Base-by-base conservation (phyloP, 2,329 filamentous ascomycete genomes). In the Chaetomiaceae sp. region DNA sequence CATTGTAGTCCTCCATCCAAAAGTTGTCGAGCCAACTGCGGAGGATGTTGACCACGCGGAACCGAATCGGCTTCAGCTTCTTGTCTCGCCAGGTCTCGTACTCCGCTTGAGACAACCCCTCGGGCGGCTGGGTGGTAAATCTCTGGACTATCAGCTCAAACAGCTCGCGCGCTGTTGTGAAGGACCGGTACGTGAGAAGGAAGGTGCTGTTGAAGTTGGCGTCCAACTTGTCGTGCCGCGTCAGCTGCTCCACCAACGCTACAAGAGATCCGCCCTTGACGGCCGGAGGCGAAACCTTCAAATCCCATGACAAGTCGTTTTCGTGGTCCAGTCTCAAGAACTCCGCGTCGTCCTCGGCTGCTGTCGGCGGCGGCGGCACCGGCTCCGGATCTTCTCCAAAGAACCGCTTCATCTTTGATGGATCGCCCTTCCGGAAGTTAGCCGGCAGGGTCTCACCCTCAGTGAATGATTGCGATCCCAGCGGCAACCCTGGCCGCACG, bases 1-100 rank as follows among this genome's bases (percentile, higher is more conserved):
- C 88, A 65, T 85, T 91, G 58, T 87, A 85, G 45, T 91, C 88
- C 68, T 99, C 94, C 91, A 97, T 96, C 94, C 94, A 99, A 70
- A 94, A 97, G 63, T 88, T 91, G 67, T 97, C 94, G 62, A 99
- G 94, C 94, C 94, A 99, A 71, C 84, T 95, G 78, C 97, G 97
- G 44, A 99, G 75, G 59, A 96, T 97, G 66, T 97, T 99, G 60
- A 99, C 91, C 2, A 99, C 91, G 38, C 94, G 85, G 74, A 99
- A 95, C 33, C 94, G 83, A 57, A 97, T 96, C 5, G 90, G 88
- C 67, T 95, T 96, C 69, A 97, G 94, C 73, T 99, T 99, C 67
- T 86, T 85, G 67, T 96, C 90, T 33, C 88, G 83, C 94, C 94
- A 99, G 27, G 82, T 77, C 51, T 96, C 89, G 63, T 88, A 90